These are phyloP conservation scores for Beauveria varroae DNA, from an alignment of 2,329 filamentous ascomycete genomes.

Conservation along the genomic window DNA sequence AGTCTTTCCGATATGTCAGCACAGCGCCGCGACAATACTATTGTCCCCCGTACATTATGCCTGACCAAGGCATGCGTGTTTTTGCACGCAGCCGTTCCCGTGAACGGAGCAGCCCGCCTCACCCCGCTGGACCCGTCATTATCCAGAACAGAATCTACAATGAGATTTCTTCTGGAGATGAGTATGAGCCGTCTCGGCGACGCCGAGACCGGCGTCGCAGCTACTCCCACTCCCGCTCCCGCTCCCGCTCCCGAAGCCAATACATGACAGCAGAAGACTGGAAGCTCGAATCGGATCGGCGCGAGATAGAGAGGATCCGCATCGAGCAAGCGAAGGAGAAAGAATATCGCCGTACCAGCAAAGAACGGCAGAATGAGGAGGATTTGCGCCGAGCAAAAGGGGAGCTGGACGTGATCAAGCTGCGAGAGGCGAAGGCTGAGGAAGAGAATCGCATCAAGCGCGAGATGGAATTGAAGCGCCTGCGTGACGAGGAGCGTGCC, in stretches of 20 bases:
- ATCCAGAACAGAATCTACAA: slow-evolving; percentile 52
- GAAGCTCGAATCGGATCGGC: slow-evolving; percentile 31
- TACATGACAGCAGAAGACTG: slow-evolving; percentile 37
- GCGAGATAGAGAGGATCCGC: slow-evolving; percentile 38
- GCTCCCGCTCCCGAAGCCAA: slow-evolving; percentile 26
- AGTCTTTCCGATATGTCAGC: slow-evolving; percentile 39
- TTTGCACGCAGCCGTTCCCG: slow-evolving; percentile 32
- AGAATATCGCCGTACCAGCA: slow-evolving; percentile 27
- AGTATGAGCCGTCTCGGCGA: slow-evolving; percentile 24
- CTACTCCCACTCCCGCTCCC: slow-evolving; percentile 27
- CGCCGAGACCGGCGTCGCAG: slow-evolving; percentile 21
- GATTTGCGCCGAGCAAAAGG: slow-evolving; percentile 43
- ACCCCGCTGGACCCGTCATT: slow-evolving; percentile 35
- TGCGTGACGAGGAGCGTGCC: slow-evolving; percentile 37
- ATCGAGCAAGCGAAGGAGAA: slow-evolving; percentile 33
- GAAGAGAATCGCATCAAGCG: slow-evolving; percentile 45
- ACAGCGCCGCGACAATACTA: slow-evolving; percentile 31
- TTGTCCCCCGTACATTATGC: slow-evolving; percentile 33
- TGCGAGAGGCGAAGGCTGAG: slow-evolving; percentile 37
- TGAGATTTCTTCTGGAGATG: slow-evolving; percentile 38
- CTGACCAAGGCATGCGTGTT: slow-evolving; percentile 39
- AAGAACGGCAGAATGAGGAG: slow-evolving; percentile 37
- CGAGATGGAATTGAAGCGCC: slow-evolving; percentile 42
- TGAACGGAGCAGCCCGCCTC: slow-evolving; percentile 23
- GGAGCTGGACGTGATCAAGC: slow-evolving; percentile 40